Base-by-base conservation (phyloP, 306 rosid species). In the Vachellia collinsii region DNA sequence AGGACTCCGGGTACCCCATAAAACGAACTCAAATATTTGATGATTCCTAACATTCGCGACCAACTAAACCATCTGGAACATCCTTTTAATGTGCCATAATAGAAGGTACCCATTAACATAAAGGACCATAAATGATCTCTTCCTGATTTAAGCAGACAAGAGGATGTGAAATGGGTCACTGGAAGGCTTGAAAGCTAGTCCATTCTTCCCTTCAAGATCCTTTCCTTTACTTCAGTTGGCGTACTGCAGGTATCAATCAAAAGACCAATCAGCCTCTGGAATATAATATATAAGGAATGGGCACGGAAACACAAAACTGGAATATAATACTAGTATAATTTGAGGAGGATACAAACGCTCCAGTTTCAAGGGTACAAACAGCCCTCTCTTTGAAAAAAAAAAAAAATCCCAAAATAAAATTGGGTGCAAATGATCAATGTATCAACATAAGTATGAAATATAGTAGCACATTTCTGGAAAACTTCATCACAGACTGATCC, bases 181-280 rank as follows among this genome's bases (percentile, higher is more conserved):
- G 0, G 34, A 20, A 22, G 65, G 59, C 81, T 51, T 61, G 41
- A 7, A 77, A 62, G 54, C 84, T 86, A 96, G 80, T 96, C 99
- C 99, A 92, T 96, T 80, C 99, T 89, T 83, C 99, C 97, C 84
- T 93, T 96, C 89, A 96, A 87, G 88, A 92, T 89, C 85, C 92
- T 90, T 79, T 96, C 99, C 87, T 88, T 89, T 62, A 96, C 94
- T 87, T 96, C 98, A 6, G 93, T 92, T 47, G 97, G 97, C 3
- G 97, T 96, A 67, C 98, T 96, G 97, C 87, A 87, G 46, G 81
- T 37, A 34, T 69, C 39, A 69, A 83, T 70, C 20, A 50, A 74
- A 61, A 4, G 10, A 73, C 39, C 70, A 17, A 81, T 68, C 70
- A 37, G 79, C 48, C 58, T 68, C 54, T 59, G 48, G 16, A n/a